Evolutionary conservation across 2,329 filamentous ascomycete species (phyloP).

Genomic region (Xylariaceae sp.): DNA sequence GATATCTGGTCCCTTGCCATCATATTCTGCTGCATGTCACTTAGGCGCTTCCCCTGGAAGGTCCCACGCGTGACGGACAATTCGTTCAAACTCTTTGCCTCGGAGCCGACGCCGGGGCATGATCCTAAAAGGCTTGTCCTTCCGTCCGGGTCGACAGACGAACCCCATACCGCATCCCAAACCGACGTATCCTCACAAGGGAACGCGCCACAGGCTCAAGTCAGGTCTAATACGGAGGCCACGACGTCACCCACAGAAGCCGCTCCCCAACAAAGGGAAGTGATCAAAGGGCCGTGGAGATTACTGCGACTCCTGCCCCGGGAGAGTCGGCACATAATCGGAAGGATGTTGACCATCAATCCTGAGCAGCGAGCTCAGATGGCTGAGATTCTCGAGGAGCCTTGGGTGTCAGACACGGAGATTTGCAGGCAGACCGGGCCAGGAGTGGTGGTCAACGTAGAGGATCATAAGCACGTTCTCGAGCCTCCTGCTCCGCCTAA

Average conservation of each 20-base stretch:
- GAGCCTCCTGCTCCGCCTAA: conserved; percentile 55
- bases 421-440: conserved; percentile 73
- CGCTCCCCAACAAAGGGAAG: conserved; percentile 54
- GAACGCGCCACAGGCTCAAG: background rate
- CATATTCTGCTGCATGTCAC: conserved; percentile 97
- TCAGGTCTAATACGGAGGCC: conserved; percentile 12
- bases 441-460: conserved; percentile 63
- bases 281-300: conserved; percentile 89
- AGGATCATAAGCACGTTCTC: conserved; percentile 76
- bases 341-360: conserved; percentile 85
- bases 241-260: conserved; percentile 23
- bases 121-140: conserved; percentile 47
- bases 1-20: conserved; percentile 98
- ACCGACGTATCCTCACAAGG: conserved; percentile 1
- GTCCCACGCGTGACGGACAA: conserved; percentile 86
- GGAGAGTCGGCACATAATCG: conserved; percentile 83
- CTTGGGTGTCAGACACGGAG: conserved; percentile 79
- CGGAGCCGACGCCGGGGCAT: conserved; percentile 70
- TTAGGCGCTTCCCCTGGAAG: conserved; percentile 95
- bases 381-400: conserved; percentile 77
- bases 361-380: conserved; percentile 77
- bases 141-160: conserved; percentile 37
- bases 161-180: conserved; percentile 26
- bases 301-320: conserved; percentile 79
- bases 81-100: conserved; percentile 87